Percentiles rank a stretch among this genome's conserved stretches.
Conservation (phyloP, 805 yeast genomes). For the Wickerhamomyces tratensis region DNA sequence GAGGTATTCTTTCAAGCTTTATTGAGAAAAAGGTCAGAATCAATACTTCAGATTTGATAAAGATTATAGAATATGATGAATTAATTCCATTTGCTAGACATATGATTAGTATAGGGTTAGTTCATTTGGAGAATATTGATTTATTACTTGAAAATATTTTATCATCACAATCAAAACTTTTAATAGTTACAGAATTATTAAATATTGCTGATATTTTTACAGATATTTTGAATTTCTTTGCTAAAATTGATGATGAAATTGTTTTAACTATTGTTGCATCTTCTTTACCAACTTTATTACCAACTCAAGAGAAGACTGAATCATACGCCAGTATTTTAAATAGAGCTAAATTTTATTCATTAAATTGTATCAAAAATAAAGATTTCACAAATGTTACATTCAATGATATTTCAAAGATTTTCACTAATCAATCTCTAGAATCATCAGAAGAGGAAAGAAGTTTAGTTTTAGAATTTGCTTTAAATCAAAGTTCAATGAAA, state of each 20-base stretch:
- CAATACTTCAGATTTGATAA: slow-evolving; percentile 2
- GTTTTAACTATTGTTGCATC: background rate
- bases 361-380: slow-evolving; percentile 12
- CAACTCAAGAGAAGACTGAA: slow-evolving; percentile 1
- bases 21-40: slow-evolving; percentile 9
- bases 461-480: slow-evolving; percentile 17
- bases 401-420: slow-evolving; percentile 18
- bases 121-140: slow-evolving; percentile 7
- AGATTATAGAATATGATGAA: background rate
- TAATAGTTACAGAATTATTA: background rate
- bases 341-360: slow-evolving; percentile 6
- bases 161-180: background rate
- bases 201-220: background rate
- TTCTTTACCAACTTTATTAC: background rate
- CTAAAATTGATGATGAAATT: background rate
- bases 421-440: slow-evolving; percentile 7
- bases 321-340: background rate
- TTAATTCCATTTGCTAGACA: slow-evolving; percentile 2
- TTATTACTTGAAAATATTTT: slow-evolving; percentile 1
- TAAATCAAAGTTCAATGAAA: slow-evolving; percentile 18
- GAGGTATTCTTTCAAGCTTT: slow-evolving; percentile 6
- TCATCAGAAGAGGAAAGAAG: slow-evolving; percentile 14
- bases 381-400: slow-evolving; percentile 23
- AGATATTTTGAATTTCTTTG: background rate
- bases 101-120: slow-evolving; percentile 7